These are phyloP conservation scores for Skeletonema grethae DNA, from an alignment of 108 stramenopile genomes.

Conservation along the genomic window DNA sequence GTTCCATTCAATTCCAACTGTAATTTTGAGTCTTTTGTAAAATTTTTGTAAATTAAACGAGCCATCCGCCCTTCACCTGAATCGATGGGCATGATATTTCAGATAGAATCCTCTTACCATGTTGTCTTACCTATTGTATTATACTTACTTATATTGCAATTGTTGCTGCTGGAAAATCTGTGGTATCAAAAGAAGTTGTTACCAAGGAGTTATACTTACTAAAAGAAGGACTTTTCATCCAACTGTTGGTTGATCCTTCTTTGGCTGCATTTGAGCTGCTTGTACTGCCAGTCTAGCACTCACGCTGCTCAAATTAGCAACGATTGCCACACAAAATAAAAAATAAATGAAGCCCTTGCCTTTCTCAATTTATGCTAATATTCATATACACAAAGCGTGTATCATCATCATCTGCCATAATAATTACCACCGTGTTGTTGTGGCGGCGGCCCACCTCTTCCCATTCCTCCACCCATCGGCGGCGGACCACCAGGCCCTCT, in stretches of 20 bases:
- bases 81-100: neutral
- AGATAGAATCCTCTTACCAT: neutral
- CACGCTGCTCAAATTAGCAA: neutral
- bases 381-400: neutral
- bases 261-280: neutral
- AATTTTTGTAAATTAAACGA: neutral
- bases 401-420: conserved; percentile 25
- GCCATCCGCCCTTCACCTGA: neutral
- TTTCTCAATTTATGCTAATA: neutral
- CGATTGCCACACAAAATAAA: neutral
- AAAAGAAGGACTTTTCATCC: neutral
- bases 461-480: conserved; percentile 37
- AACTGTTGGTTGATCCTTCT: neutral
- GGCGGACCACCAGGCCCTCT: conserved; percentile 35
- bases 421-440: conserved; percentile 9
- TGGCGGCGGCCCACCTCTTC: conserved; percentile 8
- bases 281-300: neutral
- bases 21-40: neutral
- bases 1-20: conserved; percentile 3
- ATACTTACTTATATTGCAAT: conserved; percentile 6
- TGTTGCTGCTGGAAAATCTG: neutral
- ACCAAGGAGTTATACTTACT: conserved; percentile 1
- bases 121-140: neutral
- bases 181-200: neutral
- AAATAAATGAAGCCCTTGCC: neutral